Conservation (phyloP, 2,329 filamentous ascomycete genomes). For the Pestalotiopsis fici region DNA sequence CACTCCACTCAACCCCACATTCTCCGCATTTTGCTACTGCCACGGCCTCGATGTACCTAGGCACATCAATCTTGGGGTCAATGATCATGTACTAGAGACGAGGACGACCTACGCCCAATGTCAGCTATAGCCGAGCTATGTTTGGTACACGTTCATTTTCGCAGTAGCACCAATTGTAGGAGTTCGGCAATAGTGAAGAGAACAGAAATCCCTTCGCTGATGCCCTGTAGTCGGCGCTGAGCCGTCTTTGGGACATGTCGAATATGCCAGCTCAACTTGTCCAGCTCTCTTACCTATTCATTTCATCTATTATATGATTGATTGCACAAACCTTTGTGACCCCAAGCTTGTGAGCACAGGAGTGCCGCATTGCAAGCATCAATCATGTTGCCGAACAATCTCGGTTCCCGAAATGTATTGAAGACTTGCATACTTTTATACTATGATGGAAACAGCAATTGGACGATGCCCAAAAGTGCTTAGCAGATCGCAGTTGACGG, state of each 20-base stretch:
- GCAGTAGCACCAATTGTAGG: too few species aligned
- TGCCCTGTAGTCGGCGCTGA: too few species aligned
- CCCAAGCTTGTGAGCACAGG: background rate
- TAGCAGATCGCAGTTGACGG: background rate
- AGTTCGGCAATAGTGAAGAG: too few species aligned
- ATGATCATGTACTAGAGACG: background rate
- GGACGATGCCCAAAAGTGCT: background rate
- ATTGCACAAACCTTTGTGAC: too few species aligned
- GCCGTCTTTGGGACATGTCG: too few species aligned
- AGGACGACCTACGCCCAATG: too few species aligned
- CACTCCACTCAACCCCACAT: conserved; percentile 4
- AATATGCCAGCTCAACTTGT: too few species aligned
- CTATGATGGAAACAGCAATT: background rate
- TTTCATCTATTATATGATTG: background rate
- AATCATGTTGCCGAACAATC: background rate
- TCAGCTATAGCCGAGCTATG: too few species aligned
- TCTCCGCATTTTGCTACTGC: conserved; percentile 8
- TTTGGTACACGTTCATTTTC: too few species aligned
- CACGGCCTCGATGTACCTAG: background rate
- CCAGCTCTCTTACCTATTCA: too few species aligned
- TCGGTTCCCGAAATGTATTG: background rate
- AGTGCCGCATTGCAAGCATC: background rate
- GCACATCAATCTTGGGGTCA: too few species aligned
- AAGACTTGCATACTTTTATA: background rate
- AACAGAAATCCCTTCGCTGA: too few species aligned